phyloP scores from a whole-genome alignment of 2,329 filamentous ascomycete genomes.

The Cadophora sp. region DNA sequence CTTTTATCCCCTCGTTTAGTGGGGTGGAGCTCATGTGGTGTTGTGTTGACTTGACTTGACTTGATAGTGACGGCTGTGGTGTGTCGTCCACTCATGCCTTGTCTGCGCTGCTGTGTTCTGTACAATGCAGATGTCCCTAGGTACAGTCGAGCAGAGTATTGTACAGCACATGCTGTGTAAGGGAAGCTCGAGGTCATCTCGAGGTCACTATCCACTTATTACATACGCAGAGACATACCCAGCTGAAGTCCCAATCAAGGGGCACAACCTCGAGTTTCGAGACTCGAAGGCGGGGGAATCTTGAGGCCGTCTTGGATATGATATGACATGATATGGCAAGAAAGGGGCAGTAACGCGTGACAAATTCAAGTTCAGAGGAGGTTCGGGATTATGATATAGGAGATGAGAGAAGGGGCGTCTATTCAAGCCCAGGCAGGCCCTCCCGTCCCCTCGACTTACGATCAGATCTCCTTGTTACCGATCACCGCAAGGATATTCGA shows the following conservation, averaged over 20 bases:
- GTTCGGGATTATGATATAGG: slow-evolving; percentile 6
- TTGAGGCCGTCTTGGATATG: neutral
- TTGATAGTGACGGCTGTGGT: neutral
- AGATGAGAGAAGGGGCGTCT: neutral
- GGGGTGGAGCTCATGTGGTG: slow-evolving; percentile 6
- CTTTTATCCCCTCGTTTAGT: neutral
- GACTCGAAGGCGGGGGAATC: neutral
- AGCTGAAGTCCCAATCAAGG: slow-evolving; percentile 1
- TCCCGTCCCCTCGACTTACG: slow-evolving; percentile 12
- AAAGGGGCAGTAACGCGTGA: neutral
- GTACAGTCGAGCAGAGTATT: neutral
- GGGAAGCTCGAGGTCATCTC: slow-evolving; percentile 6
- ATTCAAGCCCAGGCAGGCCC: slow-evolving; percentile 1
- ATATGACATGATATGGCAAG: slow-evolving; percentile 3
- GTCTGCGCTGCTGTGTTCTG: neutral
- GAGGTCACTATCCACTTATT: slow-evolving; percentile 3
- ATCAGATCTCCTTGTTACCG: slow-evolving; percentile 3
- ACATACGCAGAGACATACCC: neutral
- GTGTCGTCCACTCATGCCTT: slow-evolving; percentile 10
- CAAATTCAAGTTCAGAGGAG: neutral
- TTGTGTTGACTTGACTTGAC: neutral
- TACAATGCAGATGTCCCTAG: neutral
- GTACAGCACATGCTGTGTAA: slow-evolving; percentile 14
- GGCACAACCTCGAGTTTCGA: neutral
- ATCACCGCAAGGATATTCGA: neutral